A percentile compares a stretch with the other conserved stretches of the same genome.
These are phyloP conservation scores for Calophaca sinica DNA, from an alignment of 306 rosid species.

Conservation along the genomic window DNA sequence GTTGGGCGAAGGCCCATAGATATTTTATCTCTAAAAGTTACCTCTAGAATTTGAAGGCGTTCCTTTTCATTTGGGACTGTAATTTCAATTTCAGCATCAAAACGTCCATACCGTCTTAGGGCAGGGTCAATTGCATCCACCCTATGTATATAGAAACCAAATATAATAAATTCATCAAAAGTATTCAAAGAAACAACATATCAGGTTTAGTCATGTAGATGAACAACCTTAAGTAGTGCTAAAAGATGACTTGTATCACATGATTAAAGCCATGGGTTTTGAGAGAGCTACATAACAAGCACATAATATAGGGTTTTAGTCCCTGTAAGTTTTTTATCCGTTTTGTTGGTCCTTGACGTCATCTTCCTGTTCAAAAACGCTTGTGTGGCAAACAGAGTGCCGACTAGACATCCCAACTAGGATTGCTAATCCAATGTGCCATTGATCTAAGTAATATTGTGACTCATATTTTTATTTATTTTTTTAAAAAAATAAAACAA, in stretches of 20 bases:
- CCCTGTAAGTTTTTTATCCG: neutral
- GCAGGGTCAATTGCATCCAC: conserved; percentile 92
- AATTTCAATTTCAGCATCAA: conserved; percentile 91
- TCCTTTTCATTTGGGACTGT: conserved; percentile 82
- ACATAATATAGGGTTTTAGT: neutral
- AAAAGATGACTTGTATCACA: conserved; percentile 12
- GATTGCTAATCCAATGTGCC: no score
- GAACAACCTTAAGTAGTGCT: neutral
- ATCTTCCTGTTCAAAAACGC: no score
- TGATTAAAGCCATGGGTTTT: conserved; percentile 17
- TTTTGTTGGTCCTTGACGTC: no score
- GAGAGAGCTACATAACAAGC: conserved; percentile 24
- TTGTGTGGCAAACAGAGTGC: no score
- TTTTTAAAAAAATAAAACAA: no score
- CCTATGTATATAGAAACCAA: conserved; percentile 51
- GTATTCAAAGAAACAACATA: conserved; percentile 26
- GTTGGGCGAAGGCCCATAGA: neutral
- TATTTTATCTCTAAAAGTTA: conserved; percentile 39
- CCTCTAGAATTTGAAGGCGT: conserved; percentile 87
- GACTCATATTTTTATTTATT: no score
- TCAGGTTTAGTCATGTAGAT: conserved; percentile 9
- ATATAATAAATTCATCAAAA: conserved; percentile 14
- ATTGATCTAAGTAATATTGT: no score
- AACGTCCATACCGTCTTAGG: conserved; percentile 85
- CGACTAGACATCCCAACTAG: no score